Base-by-base conservation (phyloP, 768 basidiomycete species). In the Agaricus sinodeliciosus region DNA sequence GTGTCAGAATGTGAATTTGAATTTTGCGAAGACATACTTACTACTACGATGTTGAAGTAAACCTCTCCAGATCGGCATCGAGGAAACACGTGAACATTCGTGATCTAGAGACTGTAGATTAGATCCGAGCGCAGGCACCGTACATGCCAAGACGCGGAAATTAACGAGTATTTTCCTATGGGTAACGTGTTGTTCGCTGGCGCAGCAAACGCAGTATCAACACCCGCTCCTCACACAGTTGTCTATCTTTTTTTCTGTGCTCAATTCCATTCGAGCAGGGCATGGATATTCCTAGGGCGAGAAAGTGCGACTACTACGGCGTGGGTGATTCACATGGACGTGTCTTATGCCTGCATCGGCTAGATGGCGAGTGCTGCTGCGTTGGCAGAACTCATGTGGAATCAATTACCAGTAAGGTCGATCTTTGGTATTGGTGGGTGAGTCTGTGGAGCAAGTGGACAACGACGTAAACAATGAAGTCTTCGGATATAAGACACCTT, bases 41-140 rank as follows among this genome's bases (percentile, higher is more conserved):
- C n/a, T n/a, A 43, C 49, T 31, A 51, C 49, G 19, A 22, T 6
- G 27, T 34, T 16, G 34, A 51, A 51, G 35, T 51, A 51, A 15
- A 42, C 27, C 22, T 22, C n/a, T 51, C 49, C 9, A 51, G 15
- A 25, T 42, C 42, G 19, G 27, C 49, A 43, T 51, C n/a, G n/a
- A n/a, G n/a, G n/a, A n/a, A n/a, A n/a, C n/a, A n/a, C n/a, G n/a
- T n/a, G n/a, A n/a, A n/a, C n/a, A n/a, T n/a, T n/a, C n/a, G n/a
- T n/a, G n/a, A n/a, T n/a, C n/a, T n/a, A n/a, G n/a, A n/a, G n/a
- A n/a, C n/a, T n/a, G n/a, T n/a, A n/a, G n/a, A n/a, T n/a, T n/a
- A n/a, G n/a, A n/a, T n/a, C n/a, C n/a, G n/a, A n/a, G n/a, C n/a
- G n/a, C n/a, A n/a, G n/a, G n/a, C n/a, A n/a, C n/a, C n/a, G n/a